phyloP scores from a whole-genome alignment of 1,284 basidiomycete species.

The Gastroboletus turbinatus region DNA sequence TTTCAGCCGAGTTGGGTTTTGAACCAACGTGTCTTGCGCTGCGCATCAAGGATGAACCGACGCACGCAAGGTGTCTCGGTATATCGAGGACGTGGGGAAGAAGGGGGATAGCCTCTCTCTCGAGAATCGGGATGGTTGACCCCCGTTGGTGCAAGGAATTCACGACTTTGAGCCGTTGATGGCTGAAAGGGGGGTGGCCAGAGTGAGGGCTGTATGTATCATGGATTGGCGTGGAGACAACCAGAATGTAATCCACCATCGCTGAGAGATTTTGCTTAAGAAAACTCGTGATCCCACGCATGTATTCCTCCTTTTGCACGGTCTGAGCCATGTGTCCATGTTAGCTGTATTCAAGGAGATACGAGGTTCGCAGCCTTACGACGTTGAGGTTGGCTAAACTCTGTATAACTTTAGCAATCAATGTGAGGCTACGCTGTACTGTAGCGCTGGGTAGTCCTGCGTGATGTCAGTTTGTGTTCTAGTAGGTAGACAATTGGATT shows the following conservation, averaged over 20 bases:
- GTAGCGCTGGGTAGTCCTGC: slow-evolving; percentile 62
- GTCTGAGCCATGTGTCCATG: slow-evolving; percentile 37
- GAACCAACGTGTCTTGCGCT: slow-evolving; percentile 44
- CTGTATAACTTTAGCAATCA: slow-evolving; percentile 79
- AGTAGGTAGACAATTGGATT: slow-evolving; percentile 16
- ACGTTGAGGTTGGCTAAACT: slow-evolving; percentile 76
- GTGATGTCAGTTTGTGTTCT: slow-evolving; percentile 7
- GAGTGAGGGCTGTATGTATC: slow-evolving; percentile 34
- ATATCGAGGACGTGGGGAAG: slow-evolving; percentile 71
- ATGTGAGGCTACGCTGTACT: slow-evolving; percentile 71
- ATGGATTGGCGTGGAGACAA: slow-evolving; percentile 59
- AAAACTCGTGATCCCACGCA: slow-evolving; percentile 69
- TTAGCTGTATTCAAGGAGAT: slow-evolving; percentile 3
- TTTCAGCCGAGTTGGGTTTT: slow-evolving; percentile 31
- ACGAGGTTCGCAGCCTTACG: slow-evolving; percentile 42
- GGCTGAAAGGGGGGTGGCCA: slow-evolving; percentile 40
- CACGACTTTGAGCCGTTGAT: slow-evolving; percentile 53
- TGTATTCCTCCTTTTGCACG: slow-evolving; percentile 70
- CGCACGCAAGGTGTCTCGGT: slow-evolving; percentile 67
- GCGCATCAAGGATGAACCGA: slow-evolving; percentile 72
- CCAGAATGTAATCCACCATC: slow-evolving; percentile 74
- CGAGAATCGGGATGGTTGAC: slow-evolving; percentile 51
- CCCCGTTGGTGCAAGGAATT: slow-evolving; percentile 56
- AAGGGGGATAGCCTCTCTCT: slow-evolving; percentile 66
- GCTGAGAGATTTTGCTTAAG: slow-evolving; percentile 54